Percentiles rank a stretch among this genome's conserved stretches.
Conservation (phyloP, 2,329 filamentous ascomycete species). For the Beauveria bassiana region DNA sequence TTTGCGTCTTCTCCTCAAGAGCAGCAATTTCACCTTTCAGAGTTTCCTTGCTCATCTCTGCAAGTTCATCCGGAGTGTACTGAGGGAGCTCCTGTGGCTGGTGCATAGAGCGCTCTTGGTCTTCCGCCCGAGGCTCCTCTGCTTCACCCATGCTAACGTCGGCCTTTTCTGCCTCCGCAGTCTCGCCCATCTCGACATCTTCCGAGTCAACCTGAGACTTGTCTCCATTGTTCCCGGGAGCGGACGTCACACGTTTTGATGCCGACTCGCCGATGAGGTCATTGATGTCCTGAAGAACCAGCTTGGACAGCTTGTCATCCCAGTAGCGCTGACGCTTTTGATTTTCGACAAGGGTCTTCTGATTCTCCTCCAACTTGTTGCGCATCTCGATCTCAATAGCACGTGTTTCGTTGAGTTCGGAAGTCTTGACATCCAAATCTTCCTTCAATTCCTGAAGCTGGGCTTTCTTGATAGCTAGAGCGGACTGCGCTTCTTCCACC, state of each 20-base stretch:
- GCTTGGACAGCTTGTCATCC: constrained; percentile 82
- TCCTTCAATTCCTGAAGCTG: constrained; percentile 73
- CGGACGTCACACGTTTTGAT: constrained; percentile 19
- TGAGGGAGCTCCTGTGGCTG: constrained; percentile 58
- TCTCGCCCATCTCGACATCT: constrained; percentile 24
- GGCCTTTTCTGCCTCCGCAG: constrained; percentile 18
- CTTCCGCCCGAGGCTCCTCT: not conserved
- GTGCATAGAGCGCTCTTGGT: constrained; percentile 19
- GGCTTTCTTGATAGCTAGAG: constrained; percentile 68
- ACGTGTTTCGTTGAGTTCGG: constrained; percentile 80
- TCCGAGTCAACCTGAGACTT: constrained; percentile 21
- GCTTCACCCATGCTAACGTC: constrained; percentile 12
- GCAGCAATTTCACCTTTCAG: constrained; percentile 55
- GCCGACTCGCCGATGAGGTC: constrained; percentile 46
- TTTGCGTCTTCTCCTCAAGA: constrained; percentile 66
- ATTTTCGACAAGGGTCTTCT: constrained; percentile 81
- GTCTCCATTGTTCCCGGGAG: constrained; percentile 14
- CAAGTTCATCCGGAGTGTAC: constrained; percentile 66
- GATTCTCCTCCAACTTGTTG: constrained; percentile 93
- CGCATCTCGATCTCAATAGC: constrained; percentile 95
- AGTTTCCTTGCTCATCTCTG: constrained; percentile 55
- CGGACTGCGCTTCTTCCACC: constrained; percentile 76
- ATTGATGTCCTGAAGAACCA: constrained; percentile 72
- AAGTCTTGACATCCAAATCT: constrained; percentile 77
- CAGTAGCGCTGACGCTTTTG: constrained; percentile 78